These are phyloP conservation scores for Kurtzmaniella fragi DNA, from an alignment of 805 yeast species.

Conservation along the genomic window DNA sequence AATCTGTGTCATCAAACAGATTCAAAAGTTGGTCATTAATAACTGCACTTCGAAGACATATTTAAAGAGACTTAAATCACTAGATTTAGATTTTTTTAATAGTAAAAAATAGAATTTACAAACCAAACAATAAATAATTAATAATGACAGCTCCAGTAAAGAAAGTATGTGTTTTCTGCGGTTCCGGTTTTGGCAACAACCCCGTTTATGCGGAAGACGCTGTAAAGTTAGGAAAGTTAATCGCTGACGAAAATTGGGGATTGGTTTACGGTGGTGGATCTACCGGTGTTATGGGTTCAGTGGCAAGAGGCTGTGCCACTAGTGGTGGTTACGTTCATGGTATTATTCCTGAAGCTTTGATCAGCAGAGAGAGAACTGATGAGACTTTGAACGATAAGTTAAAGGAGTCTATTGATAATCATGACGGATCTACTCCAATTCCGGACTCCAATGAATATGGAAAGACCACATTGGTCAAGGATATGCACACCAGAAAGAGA, in stretches of 20 bases:
- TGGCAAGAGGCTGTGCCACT: slow-evolving; percentile 58
- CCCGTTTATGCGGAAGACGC: slow-evolving; percentile 50
- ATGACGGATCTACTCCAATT: slow-evolving; percentile 61
- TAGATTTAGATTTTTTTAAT: too few relatives aligned
- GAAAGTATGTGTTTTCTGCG: slow-evolving; percentile 79
- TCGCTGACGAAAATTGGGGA: slow-evolving; percentile 63
- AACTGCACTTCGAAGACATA: too few relatives aligned
- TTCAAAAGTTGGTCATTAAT: too few relatives aligned
- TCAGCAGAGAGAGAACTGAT: slow-evolving; percentile 61
- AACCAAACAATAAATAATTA: background rate
- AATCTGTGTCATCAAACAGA: too few relatives aligned
- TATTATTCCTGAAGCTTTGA: slow-evolving; percentile 79
- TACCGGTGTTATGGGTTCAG: slow-evolving; percentile 76
- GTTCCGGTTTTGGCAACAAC: slow-evolving; percentile 68
- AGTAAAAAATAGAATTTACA: too few relatives aligned
- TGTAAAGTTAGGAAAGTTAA: slow-evolving; percentile 48
- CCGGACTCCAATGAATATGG: slow-evolving; percentile 62
- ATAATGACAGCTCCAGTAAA: slow-evolving; percentile 13
- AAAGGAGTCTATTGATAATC: slow-evolving; percentile 52
- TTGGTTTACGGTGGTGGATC: slow-evolving; percentile 90
- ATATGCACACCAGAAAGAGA: slow-evolving; percentile 86
- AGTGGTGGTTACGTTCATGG: slow-evolving; percentile 74
- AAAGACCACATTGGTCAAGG: slow-evolving; percentile 72
- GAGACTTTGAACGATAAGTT: slow-evolving; percentile 43
- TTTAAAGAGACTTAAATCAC: too few relatives aligned